Evolutionary conservation across 2,329 filamentous ascomycete species (phyloP).

Genomic region (Arthrobotrys pseudoclavata): DNA sequence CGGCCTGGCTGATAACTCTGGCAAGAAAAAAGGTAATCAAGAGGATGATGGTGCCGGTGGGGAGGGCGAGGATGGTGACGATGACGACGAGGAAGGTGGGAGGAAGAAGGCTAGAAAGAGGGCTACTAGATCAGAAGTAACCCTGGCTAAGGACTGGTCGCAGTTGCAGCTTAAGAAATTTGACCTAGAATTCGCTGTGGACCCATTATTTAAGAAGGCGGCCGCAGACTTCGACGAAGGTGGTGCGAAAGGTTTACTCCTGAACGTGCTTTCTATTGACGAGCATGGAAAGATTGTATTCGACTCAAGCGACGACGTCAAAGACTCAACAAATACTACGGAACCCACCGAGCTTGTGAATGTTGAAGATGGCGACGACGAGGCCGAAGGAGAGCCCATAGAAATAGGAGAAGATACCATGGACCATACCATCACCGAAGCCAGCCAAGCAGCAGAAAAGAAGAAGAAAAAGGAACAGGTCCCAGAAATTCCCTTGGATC

Average conservation of each 20-base stretch:
- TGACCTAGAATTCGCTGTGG: conserved; percentile 94
- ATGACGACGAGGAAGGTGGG: conserved; percentile 72
- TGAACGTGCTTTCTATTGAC: conserved; percentile 98
- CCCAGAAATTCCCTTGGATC: conserved; percentile 81
- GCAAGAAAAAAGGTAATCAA: conserved; percentile 77
- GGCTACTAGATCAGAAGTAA: conserved; percentile 76
- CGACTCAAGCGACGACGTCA: conserved; percentile 91
- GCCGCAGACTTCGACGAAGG: conserved; percentile 99
- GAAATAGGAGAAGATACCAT: conserved; percentile 67
- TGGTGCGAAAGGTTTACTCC: conserved; percentile 90
- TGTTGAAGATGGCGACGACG: conserved; percentile 63
- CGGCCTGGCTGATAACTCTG: conserved; percentile 84
- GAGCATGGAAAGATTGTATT: conserved; percentile 93
- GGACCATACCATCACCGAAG: conserved; percentile 64
- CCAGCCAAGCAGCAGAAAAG: conserved; percentile 66
- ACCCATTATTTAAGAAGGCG: conserved; percentile 98
- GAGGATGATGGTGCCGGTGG: conserved; percentile 76
- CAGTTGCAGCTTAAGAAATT: conserved; percentile 96
- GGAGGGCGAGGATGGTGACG: conserved; percentile 71
- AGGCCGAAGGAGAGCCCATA: conserved; percentile 39
- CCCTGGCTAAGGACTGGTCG: conserved; percentile 87
- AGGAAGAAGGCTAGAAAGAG: conserved; percentile 80
- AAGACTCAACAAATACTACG: conserved; percentile 69
- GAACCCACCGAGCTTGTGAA: conserved; percentile 63
- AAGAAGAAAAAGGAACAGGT: conserved; percentile 65